These are phyloP conservation scores for Echinosophora koreensis DNA, from an alignment of 306 rosid species.

Conservation along the genomic window DNA sequence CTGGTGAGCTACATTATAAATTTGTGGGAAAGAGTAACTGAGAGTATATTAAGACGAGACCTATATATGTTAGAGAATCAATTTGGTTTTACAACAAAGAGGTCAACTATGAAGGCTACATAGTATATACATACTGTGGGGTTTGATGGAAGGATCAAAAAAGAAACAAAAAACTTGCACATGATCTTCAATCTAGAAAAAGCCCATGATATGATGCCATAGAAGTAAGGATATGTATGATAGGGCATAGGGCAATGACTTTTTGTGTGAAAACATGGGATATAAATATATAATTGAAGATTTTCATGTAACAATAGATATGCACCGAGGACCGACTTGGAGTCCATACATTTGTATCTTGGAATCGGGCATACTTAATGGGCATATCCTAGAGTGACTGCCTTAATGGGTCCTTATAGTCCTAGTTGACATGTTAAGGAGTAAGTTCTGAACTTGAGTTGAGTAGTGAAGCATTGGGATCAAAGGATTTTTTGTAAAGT, in stretches of 20 bases:
- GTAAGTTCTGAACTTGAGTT: neutral
- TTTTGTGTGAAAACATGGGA: neutral
- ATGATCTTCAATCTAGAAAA: neutral
- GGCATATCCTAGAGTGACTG: neutral
- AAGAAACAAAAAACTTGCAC: neutral
- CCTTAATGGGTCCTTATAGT: neutral
- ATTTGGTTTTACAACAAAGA: neutral
- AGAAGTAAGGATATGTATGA: neutral
- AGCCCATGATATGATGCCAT: neutral
- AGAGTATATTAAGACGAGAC: neutral
- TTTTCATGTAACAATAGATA: neutral
- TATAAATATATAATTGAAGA: neutral
- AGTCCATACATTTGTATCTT: neutral
- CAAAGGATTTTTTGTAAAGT: neutral
- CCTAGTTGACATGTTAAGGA: neutral
- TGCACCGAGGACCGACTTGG: neutral
- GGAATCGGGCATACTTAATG: neutral
- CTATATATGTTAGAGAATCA: neutral
- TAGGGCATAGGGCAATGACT: conserved; percentile 1
- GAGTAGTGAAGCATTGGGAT: neutral
- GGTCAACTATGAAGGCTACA: neutral
- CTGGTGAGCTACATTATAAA: neutral
- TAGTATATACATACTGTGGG: too few relatives aligned
- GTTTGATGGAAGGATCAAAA: neutral
- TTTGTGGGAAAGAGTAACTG: neutral